A percentile compares a stretch with the other conserved stretches of the same genome.
Conservation (phyloP, 2,329 filamentous ascomycete species). For the Hypoxylon sp. region DNA sequence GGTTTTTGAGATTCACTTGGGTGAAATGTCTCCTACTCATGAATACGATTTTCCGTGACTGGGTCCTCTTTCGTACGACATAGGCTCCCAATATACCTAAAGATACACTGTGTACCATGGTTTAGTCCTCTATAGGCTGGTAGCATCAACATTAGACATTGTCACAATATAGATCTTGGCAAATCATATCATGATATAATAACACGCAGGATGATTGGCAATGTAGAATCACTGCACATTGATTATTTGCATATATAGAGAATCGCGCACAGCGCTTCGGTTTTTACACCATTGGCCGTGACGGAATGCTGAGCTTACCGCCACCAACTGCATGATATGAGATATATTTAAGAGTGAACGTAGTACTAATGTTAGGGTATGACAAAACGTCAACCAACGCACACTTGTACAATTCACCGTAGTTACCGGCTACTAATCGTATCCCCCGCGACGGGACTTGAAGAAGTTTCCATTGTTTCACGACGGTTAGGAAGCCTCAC, state of each 20-base stretch:
- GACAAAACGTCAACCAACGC: slow-evolving; percentile 23
- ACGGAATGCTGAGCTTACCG: slow-evolving; percentile 6
- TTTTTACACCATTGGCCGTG: slow-evolving; percentile 28
- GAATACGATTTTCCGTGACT: background rate
- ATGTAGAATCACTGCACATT: slow-evolving; percentile 12
- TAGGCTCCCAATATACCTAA: background rate
- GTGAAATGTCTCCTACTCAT: background rate
- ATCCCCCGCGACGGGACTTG: background rate
- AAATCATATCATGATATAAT: slow-evolving; percentile 1
- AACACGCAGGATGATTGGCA: slow-evolving; percentile 5
- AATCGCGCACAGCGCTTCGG: slow-evolving; percentile 11
- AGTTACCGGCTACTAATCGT: slow-evolving; percentile 19
- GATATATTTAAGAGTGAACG: slow-evolving; percentile 27
- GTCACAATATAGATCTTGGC: background rate
- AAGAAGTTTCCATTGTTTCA: slow-evolving; percentile 23
- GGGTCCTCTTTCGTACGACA: background rate
- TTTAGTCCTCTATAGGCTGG: background rate
- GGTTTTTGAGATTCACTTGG: background rate
- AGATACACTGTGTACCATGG: background rate
- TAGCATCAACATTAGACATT: background rate
- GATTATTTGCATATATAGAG: slow-evolving; percentile 12
- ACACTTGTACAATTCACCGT: slow-evolving; percentile 5
- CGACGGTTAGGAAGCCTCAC: slow-evolving; percentile 12
- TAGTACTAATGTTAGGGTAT: slow-evolving; percentile 13
- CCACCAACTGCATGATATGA: slow-evolving; percentile 33